Conservation (phyloP, 352 stramenopile species). For the Pythium periplocum region DNA sequence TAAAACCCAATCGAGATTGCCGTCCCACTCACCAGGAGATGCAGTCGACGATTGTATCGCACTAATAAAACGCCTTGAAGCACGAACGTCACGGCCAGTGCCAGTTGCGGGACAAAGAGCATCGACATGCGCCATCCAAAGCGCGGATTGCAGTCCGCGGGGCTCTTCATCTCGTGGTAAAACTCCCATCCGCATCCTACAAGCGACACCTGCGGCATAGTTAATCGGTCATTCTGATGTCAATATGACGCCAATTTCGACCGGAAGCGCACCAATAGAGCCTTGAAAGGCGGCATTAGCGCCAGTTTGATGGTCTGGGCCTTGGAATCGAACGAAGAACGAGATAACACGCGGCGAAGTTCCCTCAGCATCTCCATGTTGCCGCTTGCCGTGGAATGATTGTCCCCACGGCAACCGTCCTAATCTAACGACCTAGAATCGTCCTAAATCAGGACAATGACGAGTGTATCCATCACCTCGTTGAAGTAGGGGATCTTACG, state of each 20-base stretch:
- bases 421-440: no score
- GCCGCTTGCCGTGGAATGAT: no score
- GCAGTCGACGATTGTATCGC: constrained; percentile 6
- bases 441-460: no score
- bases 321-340: constrained; percentile 14
- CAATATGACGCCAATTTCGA: no score
- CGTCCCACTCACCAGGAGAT: neutral
- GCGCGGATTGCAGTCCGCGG: constrained; percentile 7
- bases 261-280: constrained; percentile 3
- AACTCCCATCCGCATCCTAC: constrained; percentile 16
- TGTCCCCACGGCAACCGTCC: no score
- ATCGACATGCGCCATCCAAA: constrained; percentile 15
- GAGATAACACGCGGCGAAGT: constrained; percentile 4
- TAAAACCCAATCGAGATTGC: no score
- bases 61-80: constrained; percentile 11
- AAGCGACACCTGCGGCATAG: constrained; percentile 8
- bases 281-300: constrained; percentile 7
- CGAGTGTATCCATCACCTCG: no score
- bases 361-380: constrained; percentile 4
- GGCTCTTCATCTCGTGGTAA: constrained; percentile 3
- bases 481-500: no score
- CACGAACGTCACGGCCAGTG: constrained; percentile 11
- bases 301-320: constrained; percentile 14
- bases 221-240: neutral
- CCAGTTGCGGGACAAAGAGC: constrained; percentile 12